Evolutionary conservation across 257 asterid species (phyloP).

Genomic region (Ocimum tenuiflorum): DNA sequence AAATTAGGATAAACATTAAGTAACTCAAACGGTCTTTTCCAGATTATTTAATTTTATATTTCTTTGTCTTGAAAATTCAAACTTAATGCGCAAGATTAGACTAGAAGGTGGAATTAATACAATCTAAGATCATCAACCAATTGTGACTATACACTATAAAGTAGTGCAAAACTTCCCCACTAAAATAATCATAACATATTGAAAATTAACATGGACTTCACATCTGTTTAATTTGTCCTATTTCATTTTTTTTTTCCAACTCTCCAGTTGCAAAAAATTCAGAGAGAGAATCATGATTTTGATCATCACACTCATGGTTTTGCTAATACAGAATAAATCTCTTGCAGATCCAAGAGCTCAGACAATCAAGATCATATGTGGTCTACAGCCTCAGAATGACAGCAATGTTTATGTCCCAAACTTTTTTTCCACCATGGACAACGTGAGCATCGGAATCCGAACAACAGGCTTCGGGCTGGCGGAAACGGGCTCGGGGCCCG

Average conservation of each 20-base stretch:
- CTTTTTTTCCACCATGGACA: constrained; percentile 59
- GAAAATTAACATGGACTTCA: too few species aligned
- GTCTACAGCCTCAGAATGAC: constrained; percentile 37
- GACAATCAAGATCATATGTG: constrained; percentile 37
- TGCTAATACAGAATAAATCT: constrained; percentile 29
- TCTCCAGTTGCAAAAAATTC: background rate
- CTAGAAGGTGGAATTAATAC: too few species aligned
- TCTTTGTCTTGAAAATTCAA: too few species aligned
- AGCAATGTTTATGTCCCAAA: constrained; percentile 40
- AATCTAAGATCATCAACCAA: too few species aligned
- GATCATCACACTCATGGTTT: constrained; percentile 16
- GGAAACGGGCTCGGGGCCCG: constrained; percentile 41
- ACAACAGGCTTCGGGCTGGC: constrained; percentile 48
- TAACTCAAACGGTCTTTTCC: too few species aligned
- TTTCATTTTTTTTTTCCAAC: background rate
- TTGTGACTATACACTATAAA: too few species aligned
- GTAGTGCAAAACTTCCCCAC: too few species aligned
- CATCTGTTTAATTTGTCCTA: too few species aligned
- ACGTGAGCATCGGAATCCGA: constrained; percentile 47
- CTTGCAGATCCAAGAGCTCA: constrained; percentile 59
- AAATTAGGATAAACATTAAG: too few species aligned
- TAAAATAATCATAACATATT: too few species aligned
- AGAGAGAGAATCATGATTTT: constrained; percentile 2
- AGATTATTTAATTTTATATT: too few species aligned
- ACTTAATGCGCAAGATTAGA: too few species aligned